Conservation (phyloP, 495 filamentous ascomycete genomes). For the Penicillium turbatum region DNA sequence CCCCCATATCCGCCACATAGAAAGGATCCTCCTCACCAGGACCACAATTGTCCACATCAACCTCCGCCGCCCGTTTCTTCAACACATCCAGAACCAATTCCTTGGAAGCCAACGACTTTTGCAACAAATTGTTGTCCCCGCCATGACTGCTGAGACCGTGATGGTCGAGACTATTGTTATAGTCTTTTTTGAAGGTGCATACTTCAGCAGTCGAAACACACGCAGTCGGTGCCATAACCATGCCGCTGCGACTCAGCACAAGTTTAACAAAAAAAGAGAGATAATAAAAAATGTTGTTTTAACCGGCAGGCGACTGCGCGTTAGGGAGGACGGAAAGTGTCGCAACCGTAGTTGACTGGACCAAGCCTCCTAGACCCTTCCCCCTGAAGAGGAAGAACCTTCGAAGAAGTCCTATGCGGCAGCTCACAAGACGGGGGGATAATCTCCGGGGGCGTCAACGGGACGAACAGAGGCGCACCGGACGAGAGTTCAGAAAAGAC, state of each 20-base stretch:
- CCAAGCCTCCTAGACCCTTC: constrained; percentile 36
- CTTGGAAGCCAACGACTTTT: constrained; percentile 47
- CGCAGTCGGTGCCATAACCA: constrained; percentile 72
- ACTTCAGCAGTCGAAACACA: constrained; percentile 50
- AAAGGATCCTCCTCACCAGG: constrained; percentile 94
- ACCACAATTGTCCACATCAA: constrained; percentile 81
- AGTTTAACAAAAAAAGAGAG: constrained; percentile 18
- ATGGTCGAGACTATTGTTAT: constrained; percentile 24
- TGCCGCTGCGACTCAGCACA: constrained; percentile 39
- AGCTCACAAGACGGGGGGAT: constrained; percentile 67
- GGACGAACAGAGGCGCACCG: constrained; percentile 48
- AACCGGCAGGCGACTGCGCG: constrained; percentile 37
- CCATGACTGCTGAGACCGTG: constrained; percentile 34
- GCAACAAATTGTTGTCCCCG: constrained; percentile 38
- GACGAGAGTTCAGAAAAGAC: constrained; percentile 54
- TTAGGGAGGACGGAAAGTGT: constrained; percentile 90
- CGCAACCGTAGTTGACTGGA: constrained; percentile 74
- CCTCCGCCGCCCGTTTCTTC: constrained; percentile 70
- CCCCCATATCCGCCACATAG: constrained; percentile 96
- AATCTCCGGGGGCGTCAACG: constrained; percentile 52
- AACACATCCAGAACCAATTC: constrained; percentile 72
- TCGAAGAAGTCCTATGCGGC: constrained; percentile 96
- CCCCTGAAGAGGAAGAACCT: constrained; percentile 86
- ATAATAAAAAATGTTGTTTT: constrained; percentile 12
- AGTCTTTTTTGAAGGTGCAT: constrained; percentile 39